Percentiles rank a stretch among this genome's conserved stretches.
phyloP scores from a whole-genome alignment of 2,329 filamentous ascomycete species.

The Orbilia brochopaga region DNA sequence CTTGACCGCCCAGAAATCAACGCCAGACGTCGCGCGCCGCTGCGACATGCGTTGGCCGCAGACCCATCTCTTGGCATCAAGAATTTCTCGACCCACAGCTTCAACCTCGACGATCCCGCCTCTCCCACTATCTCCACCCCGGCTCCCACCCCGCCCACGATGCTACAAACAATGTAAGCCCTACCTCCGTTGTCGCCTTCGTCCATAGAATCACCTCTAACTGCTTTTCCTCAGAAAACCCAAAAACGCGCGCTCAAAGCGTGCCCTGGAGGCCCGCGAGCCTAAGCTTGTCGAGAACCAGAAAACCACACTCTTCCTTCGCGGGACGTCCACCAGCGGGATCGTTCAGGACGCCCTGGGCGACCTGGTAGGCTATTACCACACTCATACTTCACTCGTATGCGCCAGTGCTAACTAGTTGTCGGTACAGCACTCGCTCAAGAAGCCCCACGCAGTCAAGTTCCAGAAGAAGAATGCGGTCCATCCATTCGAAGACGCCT shows the following conservation, averaged over 20 bases:
- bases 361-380: slow-evolving; percentile 66
- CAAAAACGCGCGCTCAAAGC: slow-evolving; percentile 87
- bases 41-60: not conserved
- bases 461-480: slow-evolving; percentile 97
- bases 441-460: slow-evolving; percentile 81
- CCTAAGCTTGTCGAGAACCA: slow-evolving; percentile 88
- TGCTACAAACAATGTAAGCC: slow-evolving; percentile 46
- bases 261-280: slow-evolving; percentile 89
- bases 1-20: too few relatives aligned
- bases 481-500: slow-evolving; percentile 89
- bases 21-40: too few relatives aligned
- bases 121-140: slow-evolving; percentile 4
- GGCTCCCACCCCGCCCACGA: slow-evolving; percentile 26
- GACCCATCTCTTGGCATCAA: slow-evolving; percentile 37
- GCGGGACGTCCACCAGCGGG: slow-evolving; percentile 83
- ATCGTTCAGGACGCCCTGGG: slow-evolving; percentile 80
- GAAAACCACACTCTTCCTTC: slow-evolving; percentile 86
- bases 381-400: too few relatives aligned
- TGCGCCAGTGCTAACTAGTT: not conserved
- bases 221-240: slow-evolving; percentile 64
- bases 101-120: slow-evolving; percentile 5
- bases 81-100: slow-evolving; percentile 43
- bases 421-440: slow-evolving; percentile 69
- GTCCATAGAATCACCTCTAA: slow-evolving; percentile 2
- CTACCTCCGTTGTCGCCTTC: slow-evolving; percentile 15